Evolutionary conservation across 2,329 filamentous ascomycete species (phyloP), one percentile per base, ranked within the genome.

Genomic region (Alternaria sp.): DNA sequence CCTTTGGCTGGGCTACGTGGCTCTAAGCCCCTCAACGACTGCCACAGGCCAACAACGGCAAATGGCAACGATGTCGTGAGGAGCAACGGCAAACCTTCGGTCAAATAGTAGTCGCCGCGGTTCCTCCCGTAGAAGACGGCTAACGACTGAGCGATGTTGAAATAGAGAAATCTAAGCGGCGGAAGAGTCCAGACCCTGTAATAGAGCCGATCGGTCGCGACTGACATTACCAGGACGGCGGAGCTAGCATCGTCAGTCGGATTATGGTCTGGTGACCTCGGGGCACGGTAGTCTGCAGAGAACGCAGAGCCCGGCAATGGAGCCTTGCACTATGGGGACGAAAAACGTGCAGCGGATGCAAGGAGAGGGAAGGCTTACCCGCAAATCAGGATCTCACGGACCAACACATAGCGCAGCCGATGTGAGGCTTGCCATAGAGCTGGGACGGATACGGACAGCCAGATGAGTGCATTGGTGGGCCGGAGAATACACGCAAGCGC

Each of bases 71-170:
- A 89, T 1, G 93, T 94, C 9, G 91, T 97, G 30, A 96, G 89
- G 6, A 97, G 87, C 0, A 98, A 86, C 2, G 96, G 95, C 25
- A 97, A 85, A 5, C 94, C 96, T 81, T 99, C 94, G 0, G 92
- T 91, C 28, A 97, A 81, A 79, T 97, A 99, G 82, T 98, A 99
- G 79, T 97, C 94, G 86, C 91, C 91, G 66, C 93, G 89, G 80
- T 97, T 98, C 51, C 84, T 87, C 21, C 96, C 96, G 77, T 99
- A 99, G 80, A 98, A 98, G 51, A 95, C 88, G 25, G 96, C 93
- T 6, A 99, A 86, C 8, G 92, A 92, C 78, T 96, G 91, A 20
- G 90, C 88, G 59, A 99, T 86, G 81, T 99, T 99, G 84, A 97
- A 95, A 76, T 95, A 88, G 61, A 98, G 86, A 82, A 94, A 98